These are phyloP conservation scores for Pseudogymnoascus sp. DNA, from an alignment of 2,329 filamentous ascomycete species.

Conservation along the genomic window DNA sequence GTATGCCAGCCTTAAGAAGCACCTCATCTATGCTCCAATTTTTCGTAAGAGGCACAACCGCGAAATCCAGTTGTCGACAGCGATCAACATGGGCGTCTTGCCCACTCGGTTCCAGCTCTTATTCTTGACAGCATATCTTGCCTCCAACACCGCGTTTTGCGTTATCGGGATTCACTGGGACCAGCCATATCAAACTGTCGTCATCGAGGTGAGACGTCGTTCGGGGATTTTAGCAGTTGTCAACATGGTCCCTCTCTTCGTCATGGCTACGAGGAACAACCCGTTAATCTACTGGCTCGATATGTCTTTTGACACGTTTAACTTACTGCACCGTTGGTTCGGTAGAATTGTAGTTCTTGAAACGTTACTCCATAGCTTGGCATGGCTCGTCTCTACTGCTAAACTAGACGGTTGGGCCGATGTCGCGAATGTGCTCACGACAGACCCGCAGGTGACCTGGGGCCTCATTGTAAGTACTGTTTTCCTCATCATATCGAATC, in stretches of 20 bases:
- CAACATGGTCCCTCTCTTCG: slow-evolving; percentile 71
- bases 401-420: slow-evolving; percentile 39
- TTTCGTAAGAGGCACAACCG: slow-evolving; percentile 67
- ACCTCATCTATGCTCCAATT: slow-evolving; percentile 62
- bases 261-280: slow-evolving; percentile 70
- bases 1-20: slow-evolving; percentile 55
- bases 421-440: neutral
- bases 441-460: slow-evolving; percentile 9
- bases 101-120: slow-evolving; percentile 68
- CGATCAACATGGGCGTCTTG: slow-evolving; percentile 64
- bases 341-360: slow-evolving; percentile 67
- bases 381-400: slow-evolving; percentile 44
- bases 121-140: slow-evolving; percentile 57
- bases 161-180: slow-evolving; percentile 55
- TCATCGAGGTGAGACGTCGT: slow-evolving; percentile 52
- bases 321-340: slow-evolving; percentile 72
- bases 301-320: slow-evolving; percentile 76
- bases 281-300: slow-evolving; percentile 62
- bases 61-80: slow-evolving; percentile 58
- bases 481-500: neutral
- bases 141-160: slow-evolving; percentile 70
- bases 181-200: slow-evolving; percentile 36
- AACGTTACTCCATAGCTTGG: slow-evolving; percentile 54
- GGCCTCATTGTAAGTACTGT: slow-evolving; percentile 14
- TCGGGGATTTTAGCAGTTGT: slow-evolving; percentile 61